Percentiles rank a stretch among this genome's conserved stretches.
Evolutionary conservation across 2,329 filamentous ascomycete species (phyloP).

Genomic region (Metarhizium humberi): DNA sequence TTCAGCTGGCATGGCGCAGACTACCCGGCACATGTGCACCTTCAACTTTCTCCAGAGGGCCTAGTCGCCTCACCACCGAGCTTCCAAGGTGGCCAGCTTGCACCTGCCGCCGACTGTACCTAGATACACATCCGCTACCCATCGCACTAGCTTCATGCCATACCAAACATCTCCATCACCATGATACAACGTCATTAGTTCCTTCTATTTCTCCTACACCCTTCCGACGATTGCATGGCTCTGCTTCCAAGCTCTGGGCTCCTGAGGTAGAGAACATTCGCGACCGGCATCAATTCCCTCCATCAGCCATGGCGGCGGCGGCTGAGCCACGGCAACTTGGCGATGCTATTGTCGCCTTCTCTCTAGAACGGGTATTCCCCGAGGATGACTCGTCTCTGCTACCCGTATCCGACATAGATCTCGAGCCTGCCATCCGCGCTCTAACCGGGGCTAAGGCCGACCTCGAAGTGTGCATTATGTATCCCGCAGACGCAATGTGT

Average conservation of each 20-base stretch:
- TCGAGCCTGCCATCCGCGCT: conserved; percentile 30
- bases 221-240: background rate
- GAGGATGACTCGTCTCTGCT: conserved; percentile 27
- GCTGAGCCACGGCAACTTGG: conserved; percentile 24
- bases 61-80: background rate
- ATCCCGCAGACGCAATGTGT: background rate
- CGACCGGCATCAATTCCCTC: background rate
- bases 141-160: background rate
- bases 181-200: background rate
- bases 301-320: conserved; percentile 20
- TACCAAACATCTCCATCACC: background rate
- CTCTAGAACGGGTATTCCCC: conserved; percentile 31
- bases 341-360: conserved; percentile 31
- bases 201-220: background rate
- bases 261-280: background rate
- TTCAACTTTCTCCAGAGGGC: no score
- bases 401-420: conserved; percentile 26
- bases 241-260: background rate
- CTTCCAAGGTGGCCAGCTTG: background rate
- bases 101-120: background rate
- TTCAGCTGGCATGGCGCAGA: no score
- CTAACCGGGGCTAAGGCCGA: conserved; percentile 24
- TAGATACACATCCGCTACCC: background rate
- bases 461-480: conserved; percentile 26
- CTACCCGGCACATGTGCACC: no score